Evolutionary conservation across 352 stramenopile species (phyloP), one percentile per base, ranked within the genome.

Genomic region (Phytophthora sansomeana): DNA sequence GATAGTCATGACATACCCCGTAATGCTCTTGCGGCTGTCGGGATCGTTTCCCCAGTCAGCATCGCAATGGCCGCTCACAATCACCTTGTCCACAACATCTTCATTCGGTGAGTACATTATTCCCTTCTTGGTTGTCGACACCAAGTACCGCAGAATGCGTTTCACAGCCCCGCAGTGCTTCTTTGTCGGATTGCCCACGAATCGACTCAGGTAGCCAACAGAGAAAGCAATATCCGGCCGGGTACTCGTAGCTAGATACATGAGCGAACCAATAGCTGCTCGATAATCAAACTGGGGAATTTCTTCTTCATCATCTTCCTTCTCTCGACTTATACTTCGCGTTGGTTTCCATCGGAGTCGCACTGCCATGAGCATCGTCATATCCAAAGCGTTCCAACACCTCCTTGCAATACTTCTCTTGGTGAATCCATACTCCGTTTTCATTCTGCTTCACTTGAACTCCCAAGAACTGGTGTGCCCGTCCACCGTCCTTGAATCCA

Each of bases 241-340:
- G 3, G 57, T 76, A 17, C 58, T 65, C 13, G 67, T 76, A 6
- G 65, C 50, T 5, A 74, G 24, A 29, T 80, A 74, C 67, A 80
- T 73, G 7, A 69, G 30, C 33, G 57, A 63, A 1, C 63, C 63
- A 5, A 71, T 56, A 3, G 57, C 63, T 14, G 6, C 62, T 5
- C 58, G 42, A 44, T 72, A 74, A 39, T 26, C 44, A 16, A 48
- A 63, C 0, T 39, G 21, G 6, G 19, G 11, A 7, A 7, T n/a
- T n/a, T n/a, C 3, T 11, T 50, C 52, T 21, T 39, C 16, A 11
- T 33, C 32, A n/a, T n/a, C 42, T 30, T n/a, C 33, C n/a, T 6
- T 51, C 41, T 8, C 2, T 9, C 9, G 17, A 6, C 26, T 54
- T n/a, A 13, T 55, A 67, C 26, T 59, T 67, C 0, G 39, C 38